Conservation (phyloP, 805 yeast genomes). For the Kluyveromyces starmeri region DNA sequence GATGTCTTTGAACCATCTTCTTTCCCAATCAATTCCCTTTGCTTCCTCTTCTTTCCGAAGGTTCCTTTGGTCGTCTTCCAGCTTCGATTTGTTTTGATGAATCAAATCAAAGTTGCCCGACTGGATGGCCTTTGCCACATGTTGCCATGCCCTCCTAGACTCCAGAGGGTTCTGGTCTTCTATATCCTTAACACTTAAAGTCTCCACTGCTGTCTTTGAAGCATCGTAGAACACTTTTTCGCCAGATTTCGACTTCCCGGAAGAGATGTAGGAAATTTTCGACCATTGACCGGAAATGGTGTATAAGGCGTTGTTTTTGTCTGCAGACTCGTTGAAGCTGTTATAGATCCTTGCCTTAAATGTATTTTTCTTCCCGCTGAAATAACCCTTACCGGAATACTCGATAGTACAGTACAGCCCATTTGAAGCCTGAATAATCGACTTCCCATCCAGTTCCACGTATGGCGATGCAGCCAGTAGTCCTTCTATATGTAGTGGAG, state of each 20-base stretch:
- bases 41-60: slow-evolving; percentile 65
- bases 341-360: slow-evolving; percentile 77
- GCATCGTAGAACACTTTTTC: slow-evolving; percentile 60
- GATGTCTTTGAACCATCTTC: slow-evolving; percentile 67
- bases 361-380: slow-evolving; percentile 87
- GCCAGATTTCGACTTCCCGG: slow-evolving; percentile 41
- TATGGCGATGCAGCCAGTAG: slow-evolving; percentile 84
- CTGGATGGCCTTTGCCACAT: slow-evolving; percentile 81
- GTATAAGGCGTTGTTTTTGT: slow-evolving; percentile 56
- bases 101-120: slow-evolving; percentile 68
- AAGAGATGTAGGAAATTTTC: slow-evolving; percentile 54
- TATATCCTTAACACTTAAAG: slow-evolving; percentile 66
- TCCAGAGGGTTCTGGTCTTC: slow-evolving; percentile 76
- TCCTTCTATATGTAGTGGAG: slow-evolving; percentile 93
- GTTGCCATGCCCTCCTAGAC: slow-evolving; percentile 80
- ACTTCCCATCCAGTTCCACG: slow-evolving; percentile 85
- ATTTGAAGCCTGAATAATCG: slow-evolving; percentile 72
- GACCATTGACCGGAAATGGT: slow-evolving; percentile 93
- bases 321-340: slow-evolving; percentile 40
- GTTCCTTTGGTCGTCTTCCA: slow-evolving; percentile 82
- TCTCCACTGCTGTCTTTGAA: slow-evolving; percentile 38
- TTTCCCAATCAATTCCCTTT: slow-evolving; percentile 58
- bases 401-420: slow-evolving; percentile 71
- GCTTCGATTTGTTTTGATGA: slow-evolving; percentile 60
- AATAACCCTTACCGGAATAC: slow-evolving; percentile 88